Conservation (phyloP, 2,329 filamentous ascomycete genomes). For the Didymella sp. region DNA sequence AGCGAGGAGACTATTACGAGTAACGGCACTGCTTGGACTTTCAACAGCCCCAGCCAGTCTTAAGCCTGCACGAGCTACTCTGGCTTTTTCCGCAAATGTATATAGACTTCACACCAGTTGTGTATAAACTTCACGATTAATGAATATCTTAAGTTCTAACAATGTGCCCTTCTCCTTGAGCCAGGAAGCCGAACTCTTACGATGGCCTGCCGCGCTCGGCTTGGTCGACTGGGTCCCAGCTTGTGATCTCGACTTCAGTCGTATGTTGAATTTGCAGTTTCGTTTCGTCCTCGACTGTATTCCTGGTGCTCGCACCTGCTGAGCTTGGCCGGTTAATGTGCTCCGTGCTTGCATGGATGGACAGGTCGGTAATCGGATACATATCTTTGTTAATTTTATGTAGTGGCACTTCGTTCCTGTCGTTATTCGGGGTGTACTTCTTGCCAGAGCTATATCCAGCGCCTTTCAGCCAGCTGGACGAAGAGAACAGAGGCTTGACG, state of each 20-base stretch:
- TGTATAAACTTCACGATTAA: background rate
- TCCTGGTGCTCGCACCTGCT: background rate
- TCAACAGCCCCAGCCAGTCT: slow-evolving; percentile 4
- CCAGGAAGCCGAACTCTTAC: background rate
- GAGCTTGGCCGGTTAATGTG: background rate
- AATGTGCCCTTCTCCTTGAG: background rate
- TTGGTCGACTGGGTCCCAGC: background rate
- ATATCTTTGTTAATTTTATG: background rate
- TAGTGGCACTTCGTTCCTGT: background rate
- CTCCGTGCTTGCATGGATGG: background rate
- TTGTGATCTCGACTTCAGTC: background rate
- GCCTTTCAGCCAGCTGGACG: background rate
- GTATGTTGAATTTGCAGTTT: background rate
- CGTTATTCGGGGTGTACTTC: background rate
- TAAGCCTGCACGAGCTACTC: background rate
- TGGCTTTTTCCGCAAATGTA: too few species aligned
- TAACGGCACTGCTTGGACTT: slow-evolving; percentile 14
- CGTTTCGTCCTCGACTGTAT: background rate
- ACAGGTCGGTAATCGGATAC: background rate
- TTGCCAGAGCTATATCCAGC: background rate
- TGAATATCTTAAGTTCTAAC: background rate
- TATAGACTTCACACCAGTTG: too few species aligned
- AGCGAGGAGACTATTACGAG: slow-evolving; percentile 23
- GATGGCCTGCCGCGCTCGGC: background rate
- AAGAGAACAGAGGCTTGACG: background rate